Evolutionary conservation across 768 basidiomycete species (phyloP).

Genomic region (Amanita brunnescens): DNA sequence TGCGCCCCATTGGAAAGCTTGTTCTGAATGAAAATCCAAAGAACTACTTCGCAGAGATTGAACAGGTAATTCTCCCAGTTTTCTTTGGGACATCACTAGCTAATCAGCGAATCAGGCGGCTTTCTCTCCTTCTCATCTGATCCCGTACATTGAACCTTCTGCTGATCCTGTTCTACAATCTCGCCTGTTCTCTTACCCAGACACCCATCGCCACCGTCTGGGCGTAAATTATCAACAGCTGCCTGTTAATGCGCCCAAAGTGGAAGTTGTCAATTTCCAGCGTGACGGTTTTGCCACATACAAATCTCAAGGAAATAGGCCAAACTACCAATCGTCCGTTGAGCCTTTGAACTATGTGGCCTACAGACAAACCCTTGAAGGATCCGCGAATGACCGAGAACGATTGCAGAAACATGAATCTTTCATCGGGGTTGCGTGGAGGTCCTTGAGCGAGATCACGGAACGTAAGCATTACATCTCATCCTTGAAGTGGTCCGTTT

Average conservation of each 20-base stretch:
- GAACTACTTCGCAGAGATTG: constrained; percentile 93
- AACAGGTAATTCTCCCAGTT: constrained; percentile 53
- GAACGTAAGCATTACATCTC: constrained; percentile 47
- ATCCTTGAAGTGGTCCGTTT: background rate
- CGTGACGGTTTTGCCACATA: constrained; percentile 67
- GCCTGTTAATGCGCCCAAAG: constrained; percentile 76
- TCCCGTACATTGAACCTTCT: constrained; percentile 86
- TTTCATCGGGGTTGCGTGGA: constrained; percentile 62
- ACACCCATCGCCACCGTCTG: constrained; percentile 80
- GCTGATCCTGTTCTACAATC: constrained; percentile 92
- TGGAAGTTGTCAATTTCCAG: constrained; percentile 84
- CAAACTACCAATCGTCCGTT: constrained; percentile 82
- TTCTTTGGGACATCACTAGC: constrained; percentile 11
- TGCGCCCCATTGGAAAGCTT: constrained; percentile 81
- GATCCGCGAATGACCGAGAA: constrained; percentile 29
- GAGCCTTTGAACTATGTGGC: constrained; percentile 58
- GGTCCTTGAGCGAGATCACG: constrained; percentile 65
- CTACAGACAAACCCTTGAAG: constrained; percentile 37
- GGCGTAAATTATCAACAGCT: constrained; percentile 78
- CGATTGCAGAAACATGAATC: constrained; percentile 52
- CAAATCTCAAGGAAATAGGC: constrained; percentile 73
- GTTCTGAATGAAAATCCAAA: constrained; percentile 70
- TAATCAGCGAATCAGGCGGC: constrained; percentile 40
- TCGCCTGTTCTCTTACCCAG: constrained; percentile 91
- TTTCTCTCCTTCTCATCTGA: constrained; percentile 80